Percentiles rank a stretch among this genome's conserved stretches.
Evolutionary conservation across 805 yeast species (phyloP).

Genomic region (Sugiyamaella marilandica): DNA sequence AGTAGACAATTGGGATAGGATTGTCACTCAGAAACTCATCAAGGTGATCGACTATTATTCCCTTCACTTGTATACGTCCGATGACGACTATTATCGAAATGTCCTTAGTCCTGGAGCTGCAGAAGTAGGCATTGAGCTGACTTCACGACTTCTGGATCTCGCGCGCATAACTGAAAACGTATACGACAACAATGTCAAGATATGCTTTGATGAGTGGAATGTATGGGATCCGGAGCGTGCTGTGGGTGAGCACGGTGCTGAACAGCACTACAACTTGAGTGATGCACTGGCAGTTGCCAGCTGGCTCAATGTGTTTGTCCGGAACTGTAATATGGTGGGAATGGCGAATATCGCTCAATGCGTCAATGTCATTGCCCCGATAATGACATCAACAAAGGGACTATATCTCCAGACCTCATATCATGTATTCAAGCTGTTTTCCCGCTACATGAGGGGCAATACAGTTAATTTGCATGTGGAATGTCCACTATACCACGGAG

Average conservation of each 20-base stretch:
- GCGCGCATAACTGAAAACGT: constrained; percentile 26
- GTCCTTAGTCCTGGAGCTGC: constrained; percentile 33
- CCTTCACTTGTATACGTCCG: constrained; percentile 33
- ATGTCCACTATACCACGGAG: constrained; percentile 29
- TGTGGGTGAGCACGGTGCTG: constrained; percentile 32
- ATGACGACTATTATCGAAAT: constrained; percentile 27
- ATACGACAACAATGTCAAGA: constrained; percentile 21
- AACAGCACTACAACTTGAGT: constrained; percentile 31
- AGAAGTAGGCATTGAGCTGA: constrained; percentile 32
- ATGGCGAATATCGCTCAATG: constrained; percentile 35
- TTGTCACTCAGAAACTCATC: constrained; percentile 27
- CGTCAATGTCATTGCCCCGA: constrained; percentile 37
- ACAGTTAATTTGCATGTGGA: constrained; percentile 32
- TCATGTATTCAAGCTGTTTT: constrained; percentile 29
- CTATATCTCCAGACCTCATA: constrained; percentile 33
- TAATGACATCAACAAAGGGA: constrained; percentile 29
- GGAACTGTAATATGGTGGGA: constrained; percentile 31
- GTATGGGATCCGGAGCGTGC: constrained; percentile 36
- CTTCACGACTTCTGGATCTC: constrained; percentile 29
- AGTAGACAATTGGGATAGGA: constrained; percentile 31
- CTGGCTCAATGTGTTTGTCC: constrained; percentile 35
- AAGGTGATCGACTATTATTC: constrained; percentile 32
- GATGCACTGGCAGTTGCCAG: constrained; percentile 36
- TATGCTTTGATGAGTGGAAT: constrained; percentile 37
- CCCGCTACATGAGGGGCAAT: constrained; percentile 34